Conservation (phyloP, 2,329 filamentous ascomycete species). For the Diaporthe nobilis region DNA sequence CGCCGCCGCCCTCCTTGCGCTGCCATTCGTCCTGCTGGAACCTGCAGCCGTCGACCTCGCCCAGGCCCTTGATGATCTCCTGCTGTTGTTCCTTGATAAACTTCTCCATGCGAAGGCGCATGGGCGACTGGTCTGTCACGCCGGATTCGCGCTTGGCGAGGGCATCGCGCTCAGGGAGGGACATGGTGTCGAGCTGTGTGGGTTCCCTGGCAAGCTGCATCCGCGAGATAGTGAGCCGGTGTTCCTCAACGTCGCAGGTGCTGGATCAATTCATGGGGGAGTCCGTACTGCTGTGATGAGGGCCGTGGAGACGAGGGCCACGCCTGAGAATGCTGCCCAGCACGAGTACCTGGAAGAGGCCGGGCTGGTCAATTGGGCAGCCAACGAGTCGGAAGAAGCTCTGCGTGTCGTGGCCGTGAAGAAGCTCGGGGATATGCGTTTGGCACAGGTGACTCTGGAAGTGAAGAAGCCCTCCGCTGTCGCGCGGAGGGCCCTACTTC, state of each 20-base stretch:
- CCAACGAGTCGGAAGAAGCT: slow-evolving; percentile 32
- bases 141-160: slow-evolving; percentile 83
- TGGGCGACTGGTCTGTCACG: slow-evolving; percentile 84
- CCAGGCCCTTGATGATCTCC: slow-evolving; percentile 86
- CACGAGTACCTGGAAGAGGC: slow-evolving; percentile 49
- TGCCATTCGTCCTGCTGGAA: slow-evolving; percentile 92
- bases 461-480: slow-evolving; percentile 35
- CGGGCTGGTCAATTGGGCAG: slow-evolving; percentile 45
- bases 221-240: slow-evolving; percentile 19
- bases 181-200: slow-evolving; percentile 70
- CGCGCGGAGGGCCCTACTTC: slow-evolving; percentile 42
- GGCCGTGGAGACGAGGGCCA: slow-evolving; percentile 67
- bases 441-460: slow-evolving; percentile 26
- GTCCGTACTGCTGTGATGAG: slow-evolving; percentile 71
- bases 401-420: slow-evolving; percentile 31
- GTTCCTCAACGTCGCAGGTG: background rate
- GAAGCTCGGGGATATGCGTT: slow-evolving; percentile 37
- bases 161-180: slow-evolving; percentile 88
- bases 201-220: slow-evolving; percentile 59
- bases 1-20: slow-evolving; percentile 89
- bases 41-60: slow-evolving; percentile 84
- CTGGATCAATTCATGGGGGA: slow-evolving; percentile 9
- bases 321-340: slow-evolving; percentile 56
- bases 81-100: slow-evolving; percentile 95
- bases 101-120: slow-evolving; percentile 97